Conservation (phyloP, 345 rosid species). For the Erodium maritimum region DNA sequence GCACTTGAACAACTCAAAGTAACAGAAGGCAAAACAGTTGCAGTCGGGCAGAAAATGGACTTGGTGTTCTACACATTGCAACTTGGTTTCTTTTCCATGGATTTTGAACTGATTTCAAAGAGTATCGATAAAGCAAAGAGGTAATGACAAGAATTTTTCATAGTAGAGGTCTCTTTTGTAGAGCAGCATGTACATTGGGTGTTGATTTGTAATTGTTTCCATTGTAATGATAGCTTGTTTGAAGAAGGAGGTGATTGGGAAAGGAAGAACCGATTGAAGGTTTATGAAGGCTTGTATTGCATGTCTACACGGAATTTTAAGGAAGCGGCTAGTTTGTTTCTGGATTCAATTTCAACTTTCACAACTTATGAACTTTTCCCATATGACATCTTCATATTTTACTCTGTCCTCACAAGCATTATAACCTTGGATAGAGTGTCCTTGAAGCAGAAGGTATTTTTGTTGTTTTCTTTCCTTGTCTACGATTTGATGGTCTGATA, state of each 20-base stretch:
- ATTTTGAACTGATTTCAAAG: slow-evolving; percentile 83
- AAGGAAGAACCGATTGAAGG: slow-evolving; percentile 94
- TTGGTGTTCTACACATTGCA: slow-evolving; percentile 81
- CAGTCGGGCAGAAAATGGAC: slow-evolving; percentile 97
- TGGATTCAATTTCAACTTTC: slow-evolving; percentile 97
- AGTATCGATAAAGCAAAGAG: slow-evolving; percentile 96
- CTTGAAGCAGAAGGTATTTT: slow-evolving; percentile 83
- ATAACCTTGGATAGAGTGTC: slow-evolving; percentile 94
- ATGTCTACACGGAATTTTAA: slow-evolving; percentile 83
- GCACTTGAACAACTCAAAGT: slow-evolving; percentile 87
- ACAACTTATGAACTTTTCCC: slow-evolving; percentile 95
- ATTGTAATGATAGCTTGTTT: slow-evolving; percentile 53
- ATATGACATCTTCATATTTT: slow-evolving; percentile 88
- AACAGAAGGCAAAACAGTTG: slow-evolving; percentile 96
- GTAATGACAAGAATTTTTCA: slow-evolving; percentile 16
- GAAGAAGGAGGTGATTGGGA: slow-evolving; percentile 99
- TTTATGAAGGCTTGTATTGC: slow-evolving; percentile 88
- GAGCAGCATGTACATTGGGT: background rate
- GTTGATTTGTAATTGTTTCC: background rate
- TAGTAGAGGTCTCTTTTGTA: too few relatives aligned
- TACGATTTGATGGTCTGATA: too few relatives aligned
- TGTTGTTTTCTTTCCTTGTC: too few relatives aligned
- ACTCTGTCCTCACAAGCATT: slow-evolving; percentile 90
- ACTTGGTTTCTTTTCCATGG: slow-evolving; percentile 86
- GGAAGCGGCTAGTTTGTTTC: slow-evolving; percentile 79